Base-by-base conservation (phyloP, 352 stramenopile species). In the Phytophthora palmivora region DNA sequence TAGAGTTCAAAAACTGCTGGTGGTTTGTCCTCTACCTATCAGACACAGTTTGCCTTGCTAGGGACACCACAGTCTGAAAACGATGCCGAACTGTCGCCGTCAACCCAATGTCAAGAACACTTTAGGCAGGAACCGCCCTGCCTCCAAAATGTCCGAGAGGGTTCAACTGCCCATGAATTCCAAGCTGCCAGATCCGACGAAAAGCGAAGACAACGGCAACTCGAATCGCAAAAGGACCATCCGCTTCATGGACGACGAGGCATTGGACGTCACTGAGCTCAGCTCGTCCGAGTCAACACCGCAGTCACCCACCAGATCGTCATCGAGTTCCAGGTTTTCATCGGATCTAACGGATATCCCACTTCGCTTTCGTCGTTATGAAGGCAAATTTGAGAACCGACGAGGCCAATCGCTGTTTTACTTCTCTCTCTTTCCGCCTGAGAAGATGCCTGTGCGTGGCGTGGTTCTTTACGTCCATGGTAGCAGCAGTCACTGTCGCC, bases 401-500 rank as follows among this genome's bases (percentile, higher is more conserved):
- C 70, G 75, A 36, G 71, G 68, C 2, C 68, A 75, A 53, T 53
- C 45, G 18, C 66, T 87, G 37, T 81, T 72, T 45, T 82, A 82
- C 61, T 71, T 75, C 22, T 39, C 71, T 6, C 58, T 87, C 24
- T 84, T 82, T 44, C 74, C 72, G 1, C 42, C 58, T 0, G 26
- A 61, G 28, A 56, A 66, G 8, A 52, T 57, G 26, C 24, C 66
- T 1, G 22, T 82, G 46, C 78, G 78, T n/a, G 78, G 70, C 12
- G 66, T 87, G n/a, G 47, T 82, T 34, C 53, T 87, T 9, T 84
- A 75, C 38, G 22, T 87, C 19, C 78, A 87, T 42, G 78, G 78
- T 18, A 68, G 68, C 36, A 64, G 69, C 19, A 74, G 76, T 37
- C 78, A 87, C 45, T 77, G 72, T 15, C 72, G 74, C 9, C 58